These are phyloP conservation scores for Rhododendron ovatum DNA, from an alignment of 148 eudicot genomes.

Conservation along the genomic window DNA sequence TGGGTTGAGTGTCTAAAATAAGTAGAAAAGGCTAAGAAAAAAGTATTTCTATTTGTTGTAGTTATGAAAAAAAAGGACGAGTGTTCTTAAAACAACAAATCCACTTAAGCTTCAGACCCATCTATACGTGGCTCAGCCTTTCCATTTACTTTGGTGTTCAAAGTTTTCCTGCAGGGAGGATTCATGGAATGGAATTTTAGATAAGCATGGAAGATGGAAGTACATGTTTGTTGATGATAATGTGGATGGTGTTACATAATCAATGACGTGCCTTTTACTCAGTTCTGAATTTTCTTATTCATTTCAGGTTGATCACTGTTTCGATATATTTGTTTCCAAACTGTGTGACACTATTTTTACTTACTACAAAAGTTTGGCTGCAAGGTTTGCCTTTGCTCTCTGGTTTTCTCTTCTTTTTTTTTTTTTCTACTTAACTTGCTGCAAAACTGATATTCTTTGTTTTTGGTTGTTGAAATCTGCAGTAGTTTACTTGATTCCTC, in stretches of 20 bases:
- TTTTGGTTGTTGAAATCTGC: slow-evolving; percentile 22
- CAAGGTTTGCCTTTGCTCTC: slow-evolving; percentile 52
- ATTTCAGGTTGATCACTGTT: slow-evolving; percentile 90
- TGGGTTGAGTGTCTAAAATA: neutral
- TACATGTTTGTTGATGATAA: neutral
- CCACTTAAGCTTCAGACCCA: neutral
- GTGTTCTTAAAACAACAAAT: neutral
- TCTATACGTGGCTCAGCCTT: neutral
- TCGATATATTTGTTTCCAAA: slow-evolving; percentile 82
- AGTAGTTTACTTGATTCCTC: slow-evolving; percentile 95
- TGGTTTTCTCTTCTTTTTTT: neutral
- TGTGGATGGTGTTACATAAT: slow-evolving; percentile 1
- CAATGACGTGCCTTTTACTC: neutral
- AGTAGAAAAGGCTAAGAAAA: neutral
- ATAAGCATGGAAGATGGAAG: neutral
- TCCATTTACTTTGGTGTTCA: neutral
- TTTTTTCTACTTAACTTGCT: neutral
- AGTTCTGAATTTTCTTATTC: slow-evolving; percentile 1
- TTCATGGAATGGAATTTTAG: neutral
- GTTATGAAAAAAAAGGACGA: neutral
- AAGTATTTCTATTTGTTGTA: neutral
- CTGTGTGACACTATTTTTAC: slow-evolving; percentile 75
- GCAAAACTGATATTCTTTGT: neutral
- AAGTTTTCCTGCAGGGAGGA: neutral
- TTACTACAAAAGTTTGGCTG: slow-evolving; percentile 93